Evolutionary conservation across 129 eudicot genomes (phyloP).

Genomic region (Glebionis coronaria): DNA sequence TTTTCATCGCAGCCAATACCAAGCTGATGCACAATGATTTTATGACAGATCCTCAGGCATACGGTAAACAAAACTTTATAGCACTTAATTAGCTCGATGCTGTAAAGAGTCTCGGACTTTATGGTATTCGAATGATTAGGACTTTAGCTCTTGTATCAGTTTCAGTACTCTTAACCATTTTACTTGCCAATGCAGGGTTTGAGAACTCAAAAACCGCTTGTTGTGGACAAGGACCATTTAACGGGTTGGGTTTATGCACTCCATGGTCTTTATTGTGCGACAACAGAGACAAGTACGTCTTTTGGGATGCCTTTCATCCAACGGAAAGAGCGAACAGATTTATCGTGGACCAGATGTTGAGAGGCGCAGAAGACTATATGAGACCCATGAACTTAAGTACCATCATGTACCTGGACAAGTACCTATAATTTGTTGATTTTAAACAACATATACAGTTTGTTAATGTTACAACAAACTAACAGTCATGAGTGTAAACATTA

Average conservation of each 20-base stretch:
- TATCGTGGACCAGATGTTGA: slow-evolving; percentile 45
- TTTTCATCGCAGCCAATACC: slow-evolving; percentile 44
- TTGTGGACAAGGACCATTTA: slow-evolving; percentile 67
- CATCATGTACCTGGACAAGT: slow-evolving; percentile 43
- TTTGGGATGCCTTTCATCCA: slow-evolving; percentile 70
- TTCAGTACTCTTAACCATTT: slow-evolving; percentile 3
- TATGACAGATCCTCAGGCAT: slow-evolving; percentile 42
- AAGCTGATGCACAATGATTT: slow-evolving; percentile 32
- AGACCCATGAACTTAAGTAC: slow-evolving; percentile 59
- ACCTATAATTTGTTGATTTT: slow-evolving; percentile 12
- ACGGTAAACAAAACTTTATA: slow-evolving; percentile 25
- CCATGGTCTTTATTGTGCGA: slow-evolving; percentile 41
- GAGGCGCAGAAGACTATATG: slow-evolving; percentile 42
- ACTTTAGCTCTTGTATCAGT: no score
- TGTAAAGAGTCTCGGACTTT: no score
- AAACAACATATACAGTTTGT: background rate
- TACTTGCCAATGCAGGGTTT: slow-evolving; percentile 38
- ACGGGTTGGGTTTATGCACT: slow-evolving; percentile 56
- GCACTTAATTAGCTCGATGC: no score
- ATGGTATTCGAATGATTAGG: no score
- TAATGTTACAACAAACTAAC: background rate
- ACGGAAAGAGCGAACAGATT: slow-evolving; percentile 47
- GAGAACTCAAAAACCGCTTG: slow-evolving; percentile 52
- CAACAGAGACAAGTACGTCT: slow-evolving; percentile 43
- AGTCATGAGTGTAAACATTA: background rate